Evolutionary conservation across 2,329 filamentous ascomycete species (phyloP).

Genomic region (Ramularia collo-cygni): DNA sequence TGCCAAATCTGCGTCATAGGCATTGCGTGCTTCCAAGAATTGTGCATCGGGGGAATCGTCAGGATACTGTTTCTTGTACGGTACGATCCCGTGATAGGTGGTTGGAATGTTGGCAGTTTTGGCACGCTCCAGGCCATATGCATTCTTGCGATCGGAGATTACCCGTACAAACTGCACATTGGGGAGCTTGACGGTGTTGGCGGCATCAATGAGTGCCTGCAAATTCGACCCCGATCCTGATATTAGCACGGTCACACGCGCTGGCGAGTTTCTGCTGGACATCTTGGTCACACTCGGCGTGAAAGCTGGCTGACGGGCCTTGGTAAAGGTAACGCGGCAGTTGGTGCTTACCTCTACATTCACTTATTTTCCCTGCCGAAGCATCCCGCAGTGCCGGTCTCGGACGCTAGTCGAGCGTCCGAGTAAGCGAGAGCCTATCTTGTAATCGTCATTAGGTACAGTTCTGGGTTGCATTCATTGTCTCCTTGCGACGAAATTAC

Average conservation of each 20-base stretch:
- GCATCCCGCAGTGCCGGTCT: no score
- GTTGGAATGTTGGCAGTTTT: conserved; percentile 58
- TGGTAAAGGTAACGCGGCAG: neutral
- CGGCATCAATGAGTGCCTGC: conserved; percentile 65
- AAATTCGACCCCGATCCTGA: conserved; percentile 72
- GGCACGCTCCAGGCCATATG: conserved; percentile 58
- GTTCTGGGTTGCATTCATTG: no score
- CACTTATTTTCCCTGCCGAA: no score
- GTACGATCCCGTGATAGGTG: conserved; percentile 73
- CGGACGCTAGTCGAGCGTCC: no score
- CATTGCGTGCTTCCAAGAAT: conserved; percentile 47
- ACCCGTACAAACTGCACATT: conserved; percentile 54
- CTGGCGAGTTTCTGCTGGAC: conserved; percentile 8
- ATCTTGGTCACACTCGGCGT: neutral
- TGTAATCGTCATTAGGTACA: no score
- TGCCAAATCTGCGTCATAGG: conserved; percentile 71
- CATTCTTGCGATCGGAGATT: conserved; percentile 58
- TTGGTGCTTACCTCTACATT: no score
- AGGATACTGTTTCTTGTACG: conserved; percentile 63
- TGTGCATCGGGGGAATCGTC: conserved; percentile 41
- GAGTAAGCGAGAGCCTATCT: no score
- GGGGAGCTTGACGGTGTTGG: conserved; percentile 42
- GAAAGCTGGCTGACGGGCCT: no score
- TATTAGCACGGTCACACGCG: conserved; percentile 40
- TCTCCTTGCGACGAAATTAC: no score